Evolutionary conservation across 23 red algal genomes (phyloP), one percentile per base, ranked within the genome.

Genomic region (Agarophyton chilense): DNA sequence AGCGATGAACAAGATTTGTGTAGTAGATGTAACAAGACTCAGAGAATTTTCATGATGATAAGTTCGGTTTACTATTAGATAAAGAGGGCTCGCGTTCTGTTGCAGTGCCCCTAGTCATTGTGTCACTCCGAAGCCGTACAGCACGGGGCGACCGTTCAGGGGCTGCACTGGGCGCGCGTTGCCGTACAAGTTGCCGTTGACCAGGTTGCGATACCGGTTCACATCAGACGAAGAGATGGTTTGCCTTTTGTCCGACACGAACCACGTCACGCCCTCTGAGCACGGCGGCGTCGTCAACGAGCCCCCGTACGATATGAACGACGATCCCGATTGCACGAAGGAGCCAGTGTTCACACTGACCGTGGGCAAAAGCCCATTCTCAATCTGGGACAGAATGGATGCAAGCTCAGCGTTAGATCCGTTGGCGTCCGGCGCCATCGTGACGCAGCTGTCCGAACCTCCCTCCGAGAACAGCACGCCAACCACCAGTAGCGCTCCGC

Each of bases 231-330:
- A 31, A 0, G 77, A 56, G 3, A 80, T 28, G 6, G 51, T 55
- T 19, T 80, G 77, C 44, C 32, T 41, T 0, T 3, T 43, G 4
- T 40, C 51, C 0, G 50, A 3, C 81, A 85, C 25, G 24, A 85
- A n/a, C 80, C 79, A 94, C 4, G 81, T 94, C 35, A 94, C 90
- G 24, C 67, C 81, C 77, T 94, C 90, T 0, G 79, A 77, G 36
- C 90, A 94, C 39, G 90, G 90, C 33, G 90, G 90, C 28, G 90
- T 94, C 10, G 90, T 94, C 0, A 94, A 32, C 11, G 66, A 78
- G 36, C 90, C 90, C 1, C 52, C 19, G 13, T 57, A 94, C 42
- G 56, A 43, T n/a, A 55, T 79, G 24, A 84, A n/a, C 21, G 38
- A 31, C 33, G 32, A 29, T 16, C 29, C 57, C 7, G 7, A 13